Evolutionary conservation across 2,329 filamentous ascomycete genomes (phyloP).

Genomic region (Ceratocystis harringtonii): DNA sequence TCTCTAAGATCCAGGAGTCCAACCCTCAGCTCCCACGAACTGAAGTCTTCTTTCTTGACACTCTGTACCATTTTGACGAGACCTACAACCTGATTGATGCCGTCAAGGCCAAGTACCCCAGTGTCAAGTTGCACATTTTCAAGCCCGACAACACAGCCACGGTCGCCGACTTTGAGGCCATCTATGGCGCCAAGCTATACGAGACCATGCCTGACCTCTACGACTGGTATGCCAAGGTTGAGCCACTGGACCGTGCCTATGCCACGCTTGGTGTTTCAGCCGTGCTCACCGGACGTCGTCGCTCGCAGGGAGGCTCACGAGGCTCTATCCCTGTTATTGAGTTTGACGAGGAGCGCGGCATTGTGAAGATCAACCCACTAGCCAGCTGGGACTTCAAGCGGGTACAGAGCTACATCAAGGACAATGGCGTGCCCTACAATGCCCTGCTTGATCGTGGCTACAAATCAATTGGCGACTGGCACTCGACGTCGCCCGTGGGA

Average conservation of each 20-base stretch:
- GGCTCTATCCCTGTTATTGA: constrained; percentile 85
- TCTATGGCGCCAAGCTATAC: constrained; percentile 73
- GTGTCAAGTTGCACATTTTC: constrained; percentile 73
- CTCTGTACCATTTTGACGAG: constrained; percentile 67
- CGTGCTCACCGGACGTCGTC: constrained; percentile 78
- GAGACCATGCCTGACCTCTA: constrained; percentile 77
- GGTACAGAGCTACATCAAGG: constrained; percentile 73
- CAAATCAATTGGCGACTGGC: constrained; percentile 96
- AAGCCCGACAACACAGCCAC: constrained; percentile 65
- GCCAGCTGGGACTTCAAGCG: constrained; percentile 88
- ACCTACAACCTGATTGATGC: constrained; percentile 60
- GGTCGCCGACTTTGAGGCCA: constrained; percentile 60
- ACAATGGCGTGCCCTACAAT: constrained; percentile 87
- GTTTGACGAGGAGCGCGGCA: constrained; percentile 68
- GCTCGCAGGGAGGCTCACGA: constrained; percentile 84
- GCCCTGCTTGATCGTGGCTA: constrained; percentile 82
- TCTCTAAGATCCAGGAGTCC: constrained; percentile 55
- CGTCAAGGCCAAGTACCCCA: constrained; percentile 61
- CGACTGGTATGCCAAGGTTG: constrained; percentile 95
- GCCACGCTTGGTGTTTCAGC: constrained; percentile 74
- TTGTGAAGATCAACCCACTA: constrained; percentile 95
- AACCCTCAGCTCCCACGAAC: constrained; percentile 44
- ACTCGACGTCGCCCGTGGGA: constrained; percentile 80
- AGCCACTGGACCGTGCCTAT: constrained; percentile 87
- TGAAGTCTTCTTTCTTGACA: constrained; percentile 69